Evolutionary conservation across 2,329 filamentous ascomycete genomes (phyloP).

Genomic region (Cladosporium sphaerospermum): DNA sequence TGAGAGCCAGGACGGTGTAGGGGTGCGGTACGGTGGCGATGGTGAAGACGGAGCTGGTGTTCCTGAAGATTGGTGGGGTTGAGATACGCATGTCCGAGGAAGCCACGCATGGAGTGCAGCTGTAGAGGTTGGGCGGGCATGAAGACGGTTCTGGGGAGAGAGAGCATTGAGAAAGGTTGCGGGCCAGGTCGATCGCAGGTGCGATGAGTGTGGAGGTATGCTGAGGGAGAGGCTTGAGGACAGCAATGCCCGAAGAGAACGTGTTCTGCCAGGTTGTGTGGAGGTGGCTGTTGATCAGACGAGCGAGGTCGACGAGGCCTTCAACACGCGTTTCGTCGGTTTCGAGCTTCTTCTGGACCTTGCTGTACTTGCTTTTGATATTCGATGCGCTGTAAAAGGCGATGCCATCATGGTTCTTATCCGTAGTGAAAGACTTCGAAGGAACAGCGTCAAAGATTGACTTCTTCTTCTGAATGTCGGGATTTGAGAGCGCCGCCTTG

Average conservation of each 20-base stretch:
- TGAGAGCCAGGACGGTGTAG: constrained; percentile 70
- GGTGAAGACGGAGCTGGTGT: constrained; percentile 66
- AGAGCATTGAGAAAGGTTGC: constrained; percentile 69
- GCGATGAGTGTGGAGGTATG: constrained; percentile 68
- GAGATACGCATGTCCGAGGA: constrained; percentile 59
- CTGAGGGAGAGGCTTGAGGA: constrained; percentile 71
- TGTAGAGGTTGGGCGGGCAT: constrained; percentile 74
- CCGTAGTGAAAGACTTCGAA: constrained; percentile 56
- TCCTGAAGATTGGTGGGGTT: constrained; percentile 63
- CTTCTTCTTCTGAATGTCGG: constrained; percentile 55
- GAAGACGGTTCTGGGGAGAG: constrained; percentile 65
- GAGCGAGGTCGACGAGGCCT: constrained; percentile 61
- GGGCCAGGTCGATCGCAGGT: constrained; percentile 65
- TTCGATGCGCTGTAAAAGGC: constrained; percentile 67
- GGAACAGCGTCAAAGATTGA: constrained; percentile 58
- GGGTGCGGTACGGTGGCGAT: constrained; percentile 88
- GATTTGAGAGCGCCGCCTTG: constrained; percentile 34
- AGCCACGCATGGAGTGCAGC: constrained; percentile 68
- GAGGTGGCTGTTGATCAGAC: constrained; percentile 77
- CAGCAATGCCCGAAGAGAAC: constrained; percentile 69
- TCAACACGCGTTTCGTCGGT: constrained; percentile 45
- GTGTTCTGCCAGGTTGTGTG: constrained; percentile 77
- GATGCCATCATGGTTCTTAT: constrained; percentile 59
- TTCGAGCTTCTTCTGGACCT: constrained; percentile 57
- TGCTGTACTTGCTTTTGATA: constrained; percentile 60